A percentile compares a stretch with the other conserved stretches of the same genome.
phyloP scores from a whole-genome alignment of 2,329 filamentous ascomycete species.

The Botrytis porri region DNA sequence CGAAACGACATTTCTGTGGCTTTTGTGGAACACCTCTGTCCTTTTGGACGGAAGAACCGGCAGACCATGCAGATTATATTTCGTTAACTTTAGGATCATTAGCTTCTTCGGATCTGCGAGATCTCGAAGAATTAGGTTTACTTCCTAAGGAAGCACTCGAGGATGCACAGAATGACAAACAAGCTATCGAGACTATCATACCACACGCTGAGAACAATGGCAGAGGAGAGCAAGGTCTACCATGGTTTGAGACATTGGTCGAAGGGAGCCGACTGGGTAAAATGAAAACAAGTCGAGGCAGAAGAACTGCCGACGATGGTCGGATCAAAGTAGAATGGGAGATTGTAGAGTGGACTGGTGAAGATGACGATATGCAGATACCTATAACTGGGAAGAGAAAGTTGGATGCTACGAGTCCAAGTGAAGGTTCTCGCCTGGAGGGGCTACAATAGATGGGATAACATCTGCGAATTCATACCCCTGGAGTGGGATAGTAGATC shows the following conservation, averaged over 20 bases:
- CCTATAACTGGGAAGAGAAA: slow-evolving; percentile 44
- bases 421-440: slow-evolving; percentile 21
- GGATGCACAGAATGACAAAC: slow-evolving; percentile 37
- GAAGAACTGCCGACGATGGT: slow-evolving; percentile 57
- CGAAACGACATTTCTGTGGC: slow-evolving; percentile 80
- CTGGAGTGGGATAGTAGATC: not conserved
- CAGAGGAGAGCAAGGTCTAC: slow-evolving; percentile 52
- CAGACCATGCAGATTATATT: slow-evolving; percentile 72
- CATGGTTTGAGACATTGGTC: slow-evolving; percentile 84
- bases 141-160: slow-evolving; percentile 51
- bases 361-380: slow-evolving; percentile 42
- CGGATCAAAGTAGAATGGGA: slow-evolving; percentile 75
- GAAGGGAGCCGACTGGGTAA: slow-evolving; percentile 71
- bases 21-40: slow-evolving; percentile 85
- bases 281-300: slow-evolving; percentile 58
- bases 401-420: slow-evolving; percentile 2
- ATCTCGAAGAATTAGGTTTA: slow-evolving; percentile 72
- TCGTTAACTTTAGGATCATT: slow-evolving; percentile 79
- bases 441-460: not conserved
- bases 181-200: slow-evolving; percentile 30
- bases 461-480: not conserved
- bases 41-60: slow-evolving; percentile 75
- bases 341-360: slow-evolving; percentile 67
- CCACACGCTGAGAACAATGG: slow-evolving; percentile 21
- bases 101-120: slow-evolving; percentile 64